These are phyloP conservation scores for Yamadazyma atmosphaerica DNA, from an alignment of 1,139 yeast genomes.

Conservation along the genomic window DNA sequence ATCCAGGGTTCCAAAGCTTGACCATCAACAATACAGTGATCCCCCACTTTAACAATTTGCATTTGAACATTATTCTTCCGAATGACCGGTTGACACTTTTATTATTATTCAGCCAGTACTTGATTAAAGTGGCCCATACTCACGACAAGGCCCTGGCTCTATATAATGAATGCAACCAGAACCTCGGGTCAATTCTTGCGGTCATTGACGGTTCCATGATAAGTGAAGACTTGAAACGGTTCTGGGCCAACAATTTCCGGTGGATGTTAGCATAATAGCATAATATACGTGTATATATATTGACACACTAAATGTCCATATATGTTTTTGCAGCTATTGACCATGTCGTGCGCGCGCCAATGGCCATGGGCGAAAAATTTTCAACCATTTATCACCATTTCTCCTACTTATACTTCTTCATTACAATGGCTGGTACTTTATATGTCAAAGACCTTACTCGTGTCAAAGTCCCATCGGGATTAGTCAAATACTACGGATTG, in stretches of 20 bases:
- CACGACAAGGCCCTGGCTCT: background rate
- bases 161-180: slow-evolving; percentile 24
- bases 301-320: no score
- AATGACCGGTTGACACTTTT: slow-evolving; percentile 20
- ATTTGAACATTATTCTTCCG: slow-evolving; percentile 20
- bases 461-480: slow-evolving; percentile 45
- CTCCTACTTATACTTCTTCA: background rate
- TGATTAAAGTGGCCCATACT: slow-evolving; percentile 47
- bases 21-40: slow-evolving; percentile 11
- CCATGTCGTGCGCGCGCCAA: background rate
- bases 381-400: background rate
- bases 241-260: slow-evolving; percentile 14
- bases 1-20: slow-evolving; percentile 19
- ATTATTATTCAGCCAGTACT: slow-evolving; percentile 13
- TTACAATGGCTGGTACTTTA: slow-evolving; percentile 67
- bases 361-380: slow-evolving; percentile 3
- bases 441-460: slow-evolving; percentile 49
- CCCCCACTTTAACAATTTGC: slow-evolving; percentile 6
- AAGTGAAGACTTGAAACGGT: slow-evolving; percentile 20
- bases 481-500: slow-evolving; percentile 70
- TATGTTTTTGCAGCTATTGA: no score
- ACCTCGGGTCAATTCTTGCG: slow-evolving; percentile 27
- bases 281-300: slow-evolving; percentile 1
- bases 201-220: slow-evolving; percentile 25
- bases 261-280: slow-evolving; percentile 17